Percentiles rank a stretch among this genome's conserved stretches.
Conservation (phyloP, 257 asterid species). For the Capsicum rhomboideum region DNA sequence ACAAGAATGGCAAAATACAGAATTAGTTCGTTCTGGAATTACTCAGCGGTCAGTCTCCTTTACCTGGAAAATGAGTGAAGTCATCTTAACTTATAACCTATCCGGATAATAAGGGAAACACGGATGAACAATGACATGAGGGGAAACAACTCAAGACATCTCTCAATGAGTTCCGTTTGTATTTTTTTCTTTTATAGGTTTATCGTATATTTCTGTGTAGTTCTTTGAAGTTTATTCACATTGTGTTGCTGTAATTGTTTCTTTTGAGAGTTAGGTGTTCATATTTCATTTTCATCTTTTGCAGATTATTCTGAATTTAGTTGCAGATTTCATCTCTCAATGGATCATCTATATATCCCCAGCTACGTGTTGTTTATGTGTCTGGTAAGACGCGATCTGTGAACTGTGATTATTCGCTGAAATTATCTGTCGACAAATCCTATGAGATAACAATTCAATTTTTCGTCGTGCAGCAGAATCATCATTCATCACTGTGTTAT, state of each 20-base stretch:
- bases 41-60: too few relatives aligned
- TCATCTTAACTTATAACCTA: too few relatives aligned
- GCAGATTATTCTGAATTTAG: conserved; percentile 38
- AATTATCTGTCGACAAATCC: neutral
- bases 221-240: neutral
- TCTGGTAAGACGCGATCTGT: neutral
- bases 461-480: neutral
- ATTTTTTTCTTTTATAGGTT: too few relatives aligned
- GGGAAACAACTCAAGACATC: neutral
- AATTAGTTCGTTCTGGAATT: neutral
- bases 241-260: neutral
- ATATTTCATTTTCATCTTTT: neutral
- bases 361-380: neutral
- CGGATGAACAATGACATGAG: too few relatives aligned
- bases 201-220: too few relatives aligned
- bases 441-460: neutral
- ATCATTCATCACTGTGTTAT: neutral
- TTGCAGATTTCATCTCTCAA: too few relatives aligned
- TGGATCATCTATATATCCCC: too few relatives aligned
- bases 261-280: neutral
- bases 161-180: neutral
- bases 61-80: too few relatives aligned
- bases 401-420: neutral
- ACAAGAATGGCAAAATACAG: neutral
- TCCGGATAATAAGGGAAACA: too few relatives aligned